Base-by-base conservation (phyloP, 768 basidiomycete species). In the Suillus discolor region DNA sequence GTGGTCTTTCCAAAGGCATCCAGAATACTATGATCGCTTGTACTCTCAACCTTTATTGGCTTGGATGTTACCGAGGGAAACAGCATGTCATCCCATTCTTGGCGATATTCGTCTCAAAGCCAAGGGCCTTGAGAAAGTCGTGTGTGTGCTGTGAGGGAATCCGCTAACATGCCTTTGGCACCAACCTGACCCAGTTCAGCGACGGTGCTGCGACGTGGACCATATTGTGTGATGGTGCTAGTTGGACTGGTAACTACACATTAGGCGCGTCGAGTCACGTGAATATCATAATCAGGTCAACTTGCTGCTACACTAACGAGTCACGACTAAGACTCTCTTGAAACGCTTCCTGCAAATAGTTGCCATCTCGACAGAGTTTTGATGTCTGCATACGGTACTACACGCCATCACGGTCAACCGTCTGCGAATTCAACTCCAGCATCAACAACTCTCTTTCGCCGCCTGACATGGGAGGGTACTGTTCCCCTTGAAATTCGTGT, bases 401-500 rank as follows among this genome's bases (percentile, higher is more conserved):
- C 82, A 66, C 81, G 85, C 65, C 85, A 83, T 70, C 81, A 81
- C 65, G 66, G 67, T 13, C 81, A 81, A 55, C 41, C 25, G 18
- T 82, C 83, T n/a, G 73, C 82, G 15, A 82, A 82, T 71, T 75
- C 81, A 31, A 81, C 84, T 3, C 82, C 85, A 31, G 86, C 85
- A n/a, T 84, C 85, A 63, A 93, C 91, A 0, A 89, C 93, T 3
- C 85, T 96, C 38, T 97, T 97, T 72, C 87, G 96, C 12, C 83
- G 93, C 45, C 85, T 98, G 54, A 89, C 90, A 69, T 97, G 96
- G 93, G 93, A 95, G 73, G 93, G 94, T 11, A 91, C 92, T 0
- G 89, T 97, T 20, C 93, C 95, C 20, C 81, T 98, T 57, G 92
- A 95, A 81, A 87, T 97, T 73, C 89, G 91, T 67, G 89, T 97